Evolutionary conservation across 768 basidiomycete species (phyloP), one percentile per base, ranked within the genome.

Genomic region (Neoboletus magnificus): DNA sequence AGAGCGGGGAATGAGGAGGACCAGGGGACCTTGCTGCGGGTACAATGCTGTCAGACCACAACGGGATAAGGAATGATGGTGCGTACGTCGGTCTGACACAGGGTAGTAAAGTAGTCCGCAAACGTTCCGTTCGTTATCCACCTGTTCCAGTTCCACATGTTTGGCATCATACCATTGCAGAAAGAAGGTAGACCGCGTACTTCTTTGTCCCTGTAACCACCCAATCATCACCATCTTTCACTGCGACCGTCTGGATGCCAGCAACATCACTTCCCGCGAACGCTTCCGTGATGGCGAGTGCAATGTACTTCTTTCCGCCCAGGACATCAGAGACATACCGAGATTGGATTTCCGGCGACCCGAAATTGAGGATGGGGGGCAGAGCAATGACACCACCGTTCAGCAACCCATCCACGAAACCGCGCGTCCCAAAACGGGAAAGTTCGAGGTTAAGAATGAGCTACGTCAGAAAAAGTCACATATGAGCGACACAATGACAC

Each of bases 161-260:
- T 44, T 33, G 36, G 37, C 12, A 43, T 47, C 44, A 5, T 39
- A 36, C 16, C 30, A 32, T 40, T 12, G 5, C 20, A 25, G 25
- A 4, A 25, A 20, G 13, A 27, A 49, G 18, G n/a, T 41, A 29
- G 12, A 54, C 2, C 27, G 65, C 78, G 4, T 54, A 88, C 91
- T 96, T 96, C 73, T 98, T 98, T 7, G 93, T 94, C 18, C 96
- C 96, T 40, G 86, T 91, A 58, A 98, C 86, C 13, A 93, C 79
- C 87, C 89, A 96, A 40, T 86, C 75, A 61, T 90, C 84, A 1
- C 93, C 95, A 63, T 96, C 93, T 54, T 84, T 83, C 53, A 83
- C 82, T 1, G 95, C 95, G 1, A 86, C 88, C 54, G 88, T 98
- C 77, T 84, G 93, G 35, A 95, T 64, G 3, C 94, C 93, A 48